Conservation (phyloP, 2,329 filamentous ascomycete species). For the Whalleya microplaca region DNA sequence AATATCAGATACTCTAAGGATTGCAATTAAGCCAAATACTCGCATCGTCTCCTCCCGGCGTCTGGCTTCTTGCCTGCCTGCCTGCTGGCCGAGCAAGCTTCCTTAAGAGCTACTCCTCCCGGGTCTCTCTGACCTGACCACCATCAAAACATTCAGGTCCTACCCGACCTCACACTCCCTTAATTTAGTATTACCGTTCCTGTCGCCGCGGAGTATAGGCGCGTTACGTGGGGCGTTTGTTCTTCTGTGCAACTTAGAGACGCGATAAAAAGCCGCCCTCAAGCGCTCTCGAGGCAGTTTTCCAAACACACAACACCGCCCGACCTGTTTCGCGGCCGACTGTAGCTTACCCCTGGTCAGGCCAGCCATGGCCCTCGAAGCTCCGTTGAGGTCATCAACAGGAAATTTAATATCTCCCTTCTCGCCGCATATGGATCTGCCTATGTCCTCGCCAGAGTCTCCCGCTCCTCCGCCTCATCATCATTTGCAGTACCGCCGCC, state of each 20-base stretch:
- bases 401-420: slow-evolving; percentile 59
- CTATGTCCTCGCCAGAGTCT: slow-evolving; percentile 57
- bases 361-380: slow-evolving; percentile 61
- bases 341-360: slow-evolving; percentile 11
- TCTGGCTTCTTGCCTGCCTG: slow-evolving; percentile 17
- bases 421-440: slow-evolving; percentile 58
- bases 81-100: slow-evolving; percentile 19
- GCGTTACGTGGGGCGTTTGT: slow-evolving; percentile 16
- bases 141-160: slow-evolving; percentile 19
- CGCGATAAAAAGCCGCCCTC: slow-evolving; percentile 23
- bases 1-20: slow-evolving; percentile 1
- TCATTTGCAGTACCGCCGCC: slow-evolving; percentile 53
- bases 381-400: slow-evolving; percentile 65
- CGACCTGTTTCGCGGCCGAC: slow-evolving; percentile 22
- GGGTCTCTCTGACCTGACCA: slow-evolving; percentile 18
- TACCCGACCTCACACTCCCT: slow-evolving; percentile 14
- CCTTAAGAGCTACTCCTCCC: slow-evolving; percentile 14
- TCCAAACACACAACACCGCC: slow-evolving; percentile 17
- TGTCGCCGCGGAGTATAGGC: slow-evolving; percentile 25
- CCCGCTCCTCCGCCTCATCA: slow-evolving; percentile 51
- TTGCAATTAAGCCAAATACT: slow-evolving; percentile 20
- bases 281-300: slow-evolving; percentile 23
- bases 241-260: slow-evolving; percentile 21
- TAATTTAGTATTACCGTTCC: slow-evolving; percentile 19
- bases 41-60: slow-evolving; percentile 15